Percentiles rank a stretch among this genome's conserved stretches.
These are phyloP conservation scores for Pyrus communis DNA, from an alignment of 306 rosid species.

Conservation along the genomic window DNA sequence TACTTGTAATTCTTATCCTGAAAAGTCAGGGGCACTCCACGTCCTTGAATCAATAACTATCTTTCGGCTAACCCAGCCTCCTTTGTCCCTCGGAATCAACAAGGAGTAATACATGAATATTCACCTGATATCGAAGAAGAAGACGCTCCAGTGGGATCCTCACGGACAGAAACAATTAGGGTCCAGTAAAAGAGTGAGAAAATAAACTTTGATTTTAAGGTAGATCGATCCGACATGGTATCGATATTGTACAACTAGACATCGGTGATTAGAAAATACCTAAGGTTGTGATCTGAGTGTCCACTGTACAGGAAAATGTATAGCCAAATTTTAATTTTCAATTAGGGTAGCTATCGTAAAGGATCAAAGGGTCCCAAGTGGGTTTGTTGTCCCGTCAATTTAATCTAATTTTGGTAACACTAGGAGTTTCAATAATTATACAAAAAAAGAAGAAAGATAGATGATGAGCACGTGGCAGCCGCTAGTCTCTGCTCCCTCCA, in stretches of 20 bases:
- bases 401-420: background rate
- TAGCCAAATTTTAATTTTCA: too few species aligned
- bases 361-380: background rate
- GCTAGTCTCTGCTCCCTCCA: background rate
- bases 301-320: background rate
- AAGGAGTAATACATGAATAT: too few species aligned
- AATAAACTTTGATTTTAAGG: background rate
- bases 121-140: too few species aligned
- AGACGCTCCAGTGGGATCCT: too few species aligned
- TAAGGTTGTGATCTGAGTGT: background rate
- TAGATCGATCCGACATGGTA: background rate
- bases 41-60: background rate
- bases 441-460: background rate
- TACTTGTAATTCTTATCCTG: background rate
- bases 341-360: background rate
- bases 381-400: background rate
- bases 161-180: too few species aligned
- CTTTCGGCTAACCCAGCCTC: background rate
- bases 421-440: background rate
- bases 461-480: background rate
- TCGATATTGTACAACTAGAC: background rate
- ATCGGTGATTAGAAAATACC: background rate
- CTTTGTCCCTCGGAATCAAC: background rate
- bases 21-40: background rate
- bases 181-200: background rate